phyloP scores from a whole-genome alignment of 1,284 basidiomycete species.

The Tranzscheliella williamsii region DNA sequence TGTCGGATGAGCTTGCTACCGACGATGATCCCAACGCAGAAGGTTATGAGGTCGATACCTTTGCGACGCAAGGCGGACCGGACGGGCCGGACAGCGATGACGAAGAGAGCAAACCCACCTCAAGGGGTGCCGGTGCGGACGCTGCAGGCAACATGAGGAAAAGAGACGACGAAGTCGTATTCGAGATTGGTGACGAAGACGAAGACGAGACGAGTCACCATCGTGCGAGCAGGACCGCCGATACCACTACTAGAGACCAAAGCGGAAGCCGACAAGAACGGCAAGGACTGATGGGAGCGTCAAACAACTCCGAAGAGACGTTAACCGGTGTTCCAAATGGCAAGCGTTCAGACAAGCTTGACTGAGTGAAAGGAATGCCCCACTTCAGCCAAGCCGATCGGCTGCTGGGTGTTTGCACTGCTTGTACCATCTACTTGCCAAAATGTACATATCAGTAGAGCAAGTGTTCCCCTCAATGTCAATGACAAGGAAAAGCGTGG shows the following conservation, averaged over 20 bases:
- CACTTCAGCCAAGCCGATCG: too few species aligned
- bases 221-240: neutral
- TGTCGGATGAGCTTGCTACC: constrained; percentile 67
- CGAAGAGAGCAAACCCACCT: constrained; percentile 26
- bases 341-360: constrained; percentile 21
- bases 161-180: constrained; percentile 39
- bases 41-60: constrained; percentile 75
- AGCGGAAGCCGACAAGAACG: constrained; percentile 10
- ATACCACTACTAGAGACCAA: neutral
- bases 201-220: constrained; percentile 39
- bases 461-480: too few species aligned
- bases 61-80: constrained; percentile 25
- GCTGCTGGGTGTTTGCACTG: too few species aligned
- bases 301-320: constrained; percentile 36
- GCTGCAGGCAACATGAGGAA: neutral
- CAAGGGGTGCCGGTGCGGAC: constrained; percentile 2
- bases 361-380: too few species aligned
- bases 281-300: constrained; percentile 28
- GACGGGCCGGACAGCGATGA: constrained; percentile 39
- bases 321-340: constrained; percentile 35
- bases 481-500: too few species aligned
- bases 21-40: constrained; percentile 81
- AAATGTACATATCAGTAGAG: too few species aligned
- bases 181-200: constrained; percentile 48
- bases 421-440: too few species aligned